Percentiles rank a stretch among this genome's conserved stretches.
Evolutionary conservation across 495 filamentous ascomycete species (phyloP).

Genomic region (Haplographium delicatum): DNA sequence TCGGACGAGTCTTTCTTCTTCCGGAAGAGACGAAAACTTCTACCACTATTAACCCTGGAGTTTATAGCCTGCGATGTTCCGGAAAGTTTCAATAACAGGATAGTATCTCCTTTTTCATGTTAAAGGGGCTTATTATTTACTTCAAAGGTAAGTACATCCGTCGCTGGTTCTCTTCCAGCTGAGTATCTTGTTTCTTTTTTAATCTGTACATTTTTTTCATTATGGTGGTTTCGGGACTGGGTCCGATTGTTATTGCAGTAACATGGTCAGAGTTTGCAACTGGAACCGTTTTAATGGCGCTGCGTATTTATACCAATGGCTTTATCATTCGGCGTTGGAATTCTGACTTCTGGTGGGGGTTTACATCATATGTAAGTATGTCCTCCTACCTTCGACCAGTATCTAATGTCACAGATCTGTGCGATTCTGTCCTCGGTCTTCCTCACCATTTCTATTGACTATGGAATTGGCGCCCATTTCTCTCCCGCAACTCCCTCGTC

Average conservation of each 20-base stretch:
- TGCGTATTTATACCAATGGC: conserved; percentile 11
- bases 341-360: conserved; percentile 11
- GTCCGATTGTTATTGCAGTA: conserved; percentile 10
- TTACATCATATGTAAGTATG: conserved; percentile 11
- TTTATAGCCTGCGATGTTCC: conserved; percentile 9
- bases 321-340: conserved; percentile 14
- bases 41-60: conserved; percentile 4
- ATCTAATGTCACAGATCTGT: conserved; percentile 13
- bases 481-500: conserved; percentile 10
- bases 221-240: conserved; percentile 12
- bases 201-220: conserved; percentile 13
- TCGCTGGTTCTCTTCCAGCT: not conserved
- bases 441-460: conserved; percentile 11
- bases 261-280: conserved; percentile 13
- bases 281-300: conserved; percentile 10
- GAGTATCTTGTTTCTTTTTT: conserved; percentile 6
- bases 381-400: not conserved
- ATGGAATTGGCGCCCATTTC: conserved; percentile 15
- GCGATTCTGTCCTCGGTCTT: conserved; percentile 9
- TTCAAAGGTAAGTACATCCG: conserved; percentile 6
- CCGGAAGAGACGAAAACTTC: conserved; percentile 5
- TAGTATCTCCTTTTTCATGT: conserved; percentile 6
- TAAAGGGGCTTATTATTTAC: conserved; percentile 5
- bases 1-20: conserved; percentile 9
- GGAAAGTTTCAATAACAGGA: conserved; percentile 8